Evolutionary conservation across 371 early-diverging fungal species (phyloP), one percentile per base, ranked within the genome.

Genomic region (Mortierella sp.): DNA sequence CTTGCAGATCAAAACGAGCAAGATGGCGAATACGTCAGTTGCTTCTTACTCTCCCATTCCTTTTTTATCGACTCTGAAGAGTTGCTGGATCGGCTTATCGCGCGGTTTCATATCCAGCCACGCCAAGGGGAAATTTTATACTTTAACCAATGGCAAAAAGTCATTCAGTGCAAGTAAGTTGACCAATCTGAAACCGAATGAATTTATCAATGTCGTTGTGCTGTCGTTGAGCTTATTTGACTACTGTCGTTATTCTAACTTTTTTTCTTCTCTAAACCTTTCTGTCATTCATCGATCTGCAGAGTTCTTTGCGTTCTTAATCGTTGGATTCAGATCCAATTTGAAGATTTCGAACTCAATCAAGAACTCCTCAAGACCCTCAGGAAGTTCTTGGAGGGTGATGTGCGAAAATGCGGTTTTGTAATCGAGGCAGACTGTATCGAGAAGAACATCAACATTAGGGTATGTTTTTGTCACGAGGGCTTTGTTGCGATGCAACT

Each of bases 1-100:
- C 68, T 93, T 45, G 88, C 90, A 0, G 91, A 92, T 59, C 89
- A 89, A 71, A 86, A 87, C 28, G 69, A 83, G 1, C 91, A 90
- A 79, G 92, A 88, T 89, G 60, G 83, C 50, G 91, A 92, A n/a
- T 92, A 87, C 75, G 85, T 92, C 13, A 93, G 91, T 66, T 84
- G 81, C 10, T 90, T 88, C 59, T 19, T 93, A 19, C 74, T 87
- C 53, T 87, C 84, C 8, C 90, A 92, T 64, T 65, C 86, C 13
- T 86, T 87, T 60, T 93, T 91, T 70, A 88, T 86, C n/a, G 68
- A 84, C 7, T 86, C 91, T 0, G 74, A 84, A 45, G 85, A 88
- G 15, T 58, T 92, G 11, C 59, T 92, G 32, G 87, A 87, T 22
- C 83, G 85, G 40, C 62, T 92, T 53, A 88, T 91, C 38, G 84